Percentiles rank a stretch among this genome's conserved stretches.
Evolutionary conservation across 257 asterid species (phyloP).

Genomic region (Solanum rostratum): DNA sequence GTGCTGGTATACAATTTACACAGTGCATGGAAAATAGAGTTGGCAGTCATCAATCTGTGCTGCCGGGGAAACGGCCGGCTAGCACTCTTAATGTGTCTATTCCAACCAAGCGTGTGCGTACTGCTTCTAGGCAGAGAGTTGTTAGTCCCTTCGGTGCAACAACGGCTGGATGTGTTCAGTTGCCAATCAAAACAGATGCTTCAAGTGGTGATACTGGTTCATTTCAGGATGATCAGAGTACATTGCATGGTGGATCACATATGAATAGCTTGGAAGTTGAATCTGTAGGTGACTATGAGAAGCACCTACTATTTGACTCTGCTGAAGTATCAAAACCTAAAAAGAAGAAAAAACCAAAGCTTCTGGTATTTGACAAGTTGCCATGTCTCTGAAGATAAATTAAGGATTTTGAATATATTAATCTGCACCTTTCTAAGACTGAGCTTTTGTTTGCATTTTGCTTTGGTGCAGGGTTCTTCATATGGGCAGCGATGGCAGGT

Average conservation of each 20-base stretch:
- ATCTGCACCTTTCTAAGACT: neutral
- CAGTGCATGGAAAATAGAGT: constrained; percentile 49
- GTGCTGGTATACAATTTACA: constrained; percentile 40
- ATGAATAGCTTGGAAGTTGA: constrained; percentile 63
- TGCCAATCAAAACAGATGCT: constrained; percentile 71
- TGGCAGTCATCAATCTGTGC: constrained; percentile 38
- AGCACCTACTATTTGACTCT: constrained; percentile 48
- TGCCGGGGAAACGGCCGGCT: constrained; percentile 59
- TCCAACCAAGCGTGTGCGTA: constrained; percentile 89
- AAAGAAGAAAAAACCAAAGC: constrained; percentile 84
- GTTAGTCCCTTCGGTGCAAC: constrained; percentile 64
- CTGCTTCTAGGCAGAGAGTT: constrained; percentile 77
- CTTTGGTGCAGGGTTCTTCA: constrained; percentile 43
- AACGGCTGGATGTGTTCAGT: constrained; percentile 49
- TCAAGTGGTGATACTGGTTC: constrained; percentile 95
- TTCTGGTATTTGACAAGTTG: constrained; percentile 35
- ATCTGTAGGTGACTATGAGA: constrained; percentile 63
- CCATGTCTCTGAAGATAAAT: neutral
- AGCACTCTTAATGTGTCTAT: constrained; percentile 67
- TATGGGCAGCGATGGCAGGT: constrained; percentile 72
- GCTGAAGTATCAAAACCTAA: constrained; percentile 67
- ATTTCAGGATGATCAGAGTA: constrained; percentile 85
- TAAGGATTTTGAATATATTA: constrained; percentile 4
- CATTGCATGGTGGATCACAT: constrained; percentile 54
- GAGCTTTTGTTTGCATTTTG: neutral